Evolutionary conservation across 2,329 filamentous ascomycete species (phyloP).

Genomic region (Nakataea oryzae): DNA sequence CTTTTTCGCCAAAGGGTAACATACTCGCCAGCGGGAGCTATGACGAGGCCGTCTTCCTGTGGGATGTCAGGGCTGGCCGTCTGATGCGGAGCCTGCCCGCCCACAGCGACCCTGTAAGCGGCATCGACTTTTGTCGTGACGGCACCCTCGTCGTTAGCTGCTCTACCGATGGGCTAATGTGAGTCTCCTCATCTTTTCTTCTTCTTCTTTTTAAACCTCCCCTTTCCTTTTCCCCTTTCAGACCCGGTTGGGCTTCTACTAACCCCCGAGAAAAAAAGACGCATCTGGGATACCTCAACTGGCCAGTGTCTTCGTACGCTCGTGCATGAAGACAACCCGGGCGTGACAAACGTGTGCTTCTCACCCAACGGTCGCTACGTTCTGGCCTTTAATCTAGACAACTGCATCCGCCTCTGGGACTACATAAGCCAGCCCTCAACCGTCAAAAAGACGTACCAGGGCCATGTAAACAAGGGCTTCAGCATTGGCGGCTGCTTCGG

Average conservation of each 20-base stretch:
- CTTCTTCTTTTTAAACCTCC: background rate
- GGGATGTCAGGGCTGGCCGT: conserved; percentile 83
- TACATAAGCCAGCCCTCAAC: conserved; percentile 67
- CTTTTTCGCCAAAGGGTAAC: conserved; percentile 96
- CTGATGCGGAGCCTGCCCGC: conserved; percentile 87
- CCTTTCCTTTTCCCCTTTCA: conserved; percentile 5
- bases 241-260: too few relatives aligned
- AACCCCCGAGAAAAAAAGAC: conserved; percentile 29
- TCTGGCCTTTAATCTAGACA: conserved; percentile 84
- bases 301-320: conserved; percentile 92
- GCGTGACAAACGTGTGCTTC: conserved; percentile 83
- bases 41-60: conserved; percentile 93
- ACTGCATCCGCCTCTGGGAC: conserved; percentile 85
- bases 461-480: conserved; percentile 74
- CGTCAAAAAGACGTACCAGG: conserved; percentile 95
- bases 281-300: conserved; percentile 92
- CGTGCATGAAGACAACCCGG: conserved; percentile 91
- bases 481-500: conserved; percentile 82
- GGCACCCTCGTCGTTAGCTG: conserved; percentile 89
- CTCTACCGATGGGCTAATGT: conserved; percentile 83
- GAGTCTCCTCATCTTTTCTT: conserved; percentile 26
- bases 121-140: conserved; percentile 87
- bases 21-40: conserved; percentile 93
- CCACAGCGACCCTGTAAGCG: conserved; percentile 87
- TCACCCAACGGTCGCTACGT: conserved; percentile 90